Base-by-base conservation (phyloP, 306 rosid species). In the Quercus berberidifolia region DNA sequence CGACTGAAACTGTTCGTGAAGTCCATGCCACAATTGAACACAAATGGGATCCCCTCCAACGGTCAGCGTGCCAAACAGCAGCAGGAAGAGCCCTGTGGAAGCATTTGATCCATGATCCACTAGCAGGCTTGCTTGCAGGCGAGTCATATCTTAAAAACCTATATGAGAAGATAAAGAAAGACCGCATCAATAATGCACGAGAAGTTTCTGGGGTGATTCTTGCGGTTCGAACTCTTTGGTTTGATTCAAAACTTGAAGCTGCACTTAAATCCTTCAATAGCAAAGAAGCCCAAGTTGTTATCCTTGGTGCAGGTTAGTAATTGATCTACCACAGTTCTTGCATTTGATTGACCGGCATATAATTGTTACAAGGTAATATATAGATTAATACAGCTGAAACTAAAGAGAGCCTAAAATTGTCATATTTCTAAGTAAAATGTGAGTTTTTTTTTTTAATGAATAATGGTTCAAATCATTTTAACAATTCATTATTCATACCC, bases 61-160 rank as follows among this genome's bases (percentile, higher is more conserved):
- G 89, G 55, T 96, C 96, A 15, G 97, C 94, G 0, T 93, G 99
- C 78, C 99, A 91, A 81, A 93, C 92, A 7, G 99, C 98, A 54
- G 99, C 98, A 0, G 98, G 96, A 64, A 92, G 99, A 89, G 98
- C 99, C 55, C 87, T 93, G 77, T 96, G 97, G 99, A 96, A 85
- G 78, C 99, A 96, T 57, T 92, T 89, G 63, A 87, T 88, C 81
- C 87, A 87, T 79, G 98, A 95, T 76, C 96, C 97, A 6, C 81
- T 93, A 0, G 99, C 98, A 73, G 89, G 78, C 62, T 82, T 95
- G 33, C 91, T 95, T 3, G 97, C 97, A 6, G 98, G 98, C 43
- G 98, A 93, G 92, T 81, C 87, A 31, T 88, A 89, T 88, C 76
- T 91, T 82, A 90, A 84, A 86, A 93, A 60, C 84, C 83, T 96